These are phyloP conservation scores for Viridothelium virens DNA, from an alignment of 495 filamentous ascomycete genomes.

Conservation along the genomic window DNA sequence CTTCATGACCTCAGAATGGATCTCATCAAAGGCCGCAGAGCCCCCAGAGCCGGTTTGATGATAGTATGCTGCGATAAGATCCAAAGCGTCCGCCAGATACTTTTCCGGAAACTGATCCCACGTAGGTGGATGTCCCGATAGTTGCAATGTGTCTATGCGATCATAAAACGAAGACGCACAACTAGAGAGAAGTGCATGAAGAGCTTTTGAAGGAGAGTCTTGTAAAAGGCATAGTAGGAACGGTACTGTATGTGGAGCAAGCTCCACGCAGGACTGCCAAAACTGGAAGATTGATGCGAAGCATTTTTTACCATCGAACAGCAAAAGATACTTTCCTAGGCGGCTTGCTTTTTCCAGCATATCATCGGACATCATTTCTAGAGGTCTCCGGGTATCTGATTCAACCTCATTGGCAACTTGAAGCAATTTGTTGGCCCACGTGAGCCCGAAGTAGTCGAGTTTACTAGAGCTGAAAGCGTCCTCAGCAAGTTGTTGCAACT, in stretches of 20 bases:
- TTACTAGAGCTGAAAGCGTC: not conserved
- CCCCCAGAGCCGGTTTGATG: not conserved
- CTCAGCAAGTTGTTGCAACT: not conserved
- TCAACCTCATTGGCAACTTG: not conserved
- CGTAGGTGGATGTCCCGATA: not conserved
- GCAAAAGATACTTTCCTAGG: not conserved
- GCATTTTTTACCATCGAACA: not conserved
- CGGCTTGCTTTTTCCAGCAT: not conserved
- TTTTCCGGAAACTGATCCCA: not conserved
- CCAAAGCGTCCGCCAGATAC: not conserved
- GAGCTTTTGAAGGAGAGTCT: not conserved
- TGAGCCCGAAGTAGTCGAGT: not conserved
- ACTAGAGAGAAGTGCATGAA: not conserved
- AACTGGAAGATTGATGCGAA: not conserved
- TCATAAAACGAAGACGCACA: not conserved
- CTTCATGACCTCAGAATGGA: not conserved
- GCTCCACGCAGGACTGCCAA: conserved; percentile 1
- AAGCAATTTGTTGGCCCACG: not conserved
- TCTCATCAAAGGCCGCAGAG: not conserved
- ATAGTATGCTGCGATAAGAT: not conserved
- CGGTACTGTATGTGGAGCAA: not conserved
- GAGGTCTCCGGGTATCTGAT: not conserved
- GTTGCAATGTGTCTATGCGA: not conserved
- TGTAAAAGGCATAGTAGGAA: not conserved
- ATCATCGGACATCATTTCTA: not conserved